Base-by-base conservation (phyloP, 148 eudicot genomes). In the Vaccinium myrtillus region DNA sequence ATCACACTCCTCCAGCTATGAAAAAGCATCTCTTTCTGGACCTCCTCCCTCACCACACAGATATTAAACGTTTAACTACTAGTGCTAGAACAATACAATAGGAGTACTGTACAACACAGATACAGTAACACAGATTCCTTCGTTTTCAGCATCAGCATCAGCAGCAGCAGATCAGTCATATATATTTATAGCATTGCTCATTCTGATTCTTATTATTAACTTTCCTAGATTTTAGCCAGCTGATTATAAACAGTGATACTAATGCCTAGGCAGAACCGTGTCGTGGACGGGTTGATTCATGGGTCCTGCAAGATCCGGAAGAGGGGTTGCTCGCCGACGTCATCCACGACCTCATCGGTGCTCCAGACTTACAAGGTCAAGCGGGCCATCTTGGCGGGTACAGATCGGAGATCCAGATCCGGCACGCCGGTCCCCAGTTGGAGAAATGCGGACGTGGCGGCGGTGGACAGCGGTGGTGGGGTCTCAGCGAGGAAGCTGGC, bases 401-500 rank as follows among this genome's bases (percentile, higher is more conserved):
- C 90, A 83, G 87, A 88, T 23, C 84, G 88, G 27, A 86, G 85
- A 81, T 91, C 93, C 19, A 87, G 93, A 89, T 94, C 97, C 71
- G 83, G 90, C 81, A 96, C 99, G 18, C 98, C 99, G 8, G 89
- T 89, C 16, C 94, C 95, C 43, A 89, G 91, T 16, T 96, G 99
- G 99, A 91, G 92, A 83, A 90, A 86, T 85, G 83, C 94, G 11
- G 95, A 94, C 2, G 89, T 87, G 89, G 86, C 82, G 73, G 85
- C 93, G 3, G 87, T 81, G 65, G 81, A 94, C 82, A 86, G 86
- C 81, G 83, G 30, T 75, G 89, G 89, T 48, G 83, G 95, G 21
- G 94, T 96, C 48, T 93, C 98, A 0, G 99, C 99, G 69, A 87
- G 99, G 89, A 92, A 91, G 87, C 90, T 97, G 86, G 99, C 96